Evolutionary conservation across 78 protist genomes (phyloP).

Genomic region (Dictyostelium capitatum): DNA sequence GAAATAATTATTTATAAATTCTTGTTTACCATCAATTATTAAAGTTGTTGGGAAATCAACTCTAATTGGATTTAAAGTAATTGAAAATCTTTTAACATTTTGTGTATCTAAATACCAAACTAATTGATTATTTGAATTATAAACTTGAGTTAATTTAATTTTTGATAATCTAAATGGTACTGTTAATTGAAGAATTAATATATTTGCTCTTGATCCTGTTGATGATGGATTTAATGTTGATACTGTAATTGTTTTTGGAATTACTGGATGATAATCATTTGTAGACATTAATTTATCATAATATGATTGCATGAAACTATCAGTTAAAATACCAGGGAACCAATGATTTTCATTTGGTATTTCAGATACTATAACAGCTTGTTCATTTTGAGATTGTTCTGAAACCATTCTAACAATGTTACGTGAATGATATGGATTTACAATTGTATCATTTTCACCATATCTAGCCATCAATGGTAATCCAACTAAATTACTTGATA

Average conservation of each 20-base stretch:
- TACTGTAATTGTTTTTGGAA: constrained; percentile 14
- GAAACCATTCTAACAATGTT: constrained; percentile 34
- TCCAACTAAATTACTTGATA: constrained; percentile 34
- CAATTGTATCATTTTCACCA: constrained; percentile 50
- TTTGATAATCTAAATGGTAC: constrained; percentile 13
- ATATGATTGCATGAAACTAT: constrained; percentile 19
- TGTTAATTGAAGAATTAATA: constrained; percentile 28
- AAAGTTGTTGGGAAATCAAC: background rate
- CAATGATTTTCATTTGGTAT: constrained; percentile 72
- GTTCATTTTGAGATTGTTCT: constrained; percentile 10
- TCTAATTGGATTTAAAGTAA: background rate
- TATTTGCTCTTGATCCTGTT: constrained; percentile 46
- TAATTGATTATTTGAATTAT: background rate
- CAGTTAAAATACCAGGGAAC: constrained; percentile 72
- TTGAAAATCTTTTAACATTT: constrained; percentile 25
- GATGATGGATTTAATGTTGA: constrained; percentile 30
- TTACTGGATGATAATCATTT: background rate
- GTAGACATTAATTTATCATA: background rate
- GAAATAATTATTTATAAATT: background rate
- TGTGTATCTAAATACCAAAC: constrained; percentile 30
- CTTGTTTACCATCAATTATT: constrained; percentile 20
- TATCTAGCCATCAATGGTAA: constrained; percentile 46
- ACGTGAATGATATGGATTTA: constrained; percentile 59
- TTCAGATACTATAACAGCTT: constrained; percentile 26
- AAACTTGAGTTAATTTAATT: constrained; percentile 6